These are phyloP conservation scores for Akanthomyces lecanii DNA, from an alignment of 2,329 filamentous ascomycete species.

Conservation along the genomic window DNA sequence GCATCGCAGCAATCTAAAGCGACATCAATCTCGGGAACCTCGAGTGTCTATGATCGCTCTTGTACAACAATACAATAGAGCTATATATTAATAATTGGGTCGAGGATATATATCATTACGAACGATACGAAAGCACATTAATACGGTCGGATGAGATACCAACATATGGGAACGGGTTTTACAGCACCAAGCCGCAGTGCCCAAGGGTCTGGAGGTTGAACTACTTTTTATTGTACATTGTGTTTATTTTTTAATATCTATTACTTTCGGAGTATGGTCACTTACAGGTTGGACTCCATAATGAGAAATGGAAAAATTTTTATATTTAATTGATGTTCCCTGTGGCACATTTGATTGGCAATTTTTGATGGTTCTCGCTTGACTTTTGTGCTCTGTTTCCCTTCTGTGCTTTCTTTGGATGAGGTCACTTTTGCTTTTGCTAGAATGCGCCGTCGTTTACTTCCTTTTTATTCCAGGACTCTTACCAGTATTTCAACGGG, in stretches of 20 bases:
- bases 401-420: slow-evolving; percentile 6
- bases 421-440: neutral
- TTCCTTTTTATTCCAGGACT: slow-evolving; percentile 14
- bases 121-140: slow-evolving; percentile 18
- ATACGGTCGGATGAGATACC: slow-evolving; percentile 10
- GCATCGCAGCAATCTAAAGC: slow-evolving; percentile 52
- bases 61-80: slow-evolving; percentile 15
- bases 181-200: slow-evolving; percentile 16
- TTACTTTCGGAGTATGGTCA: neutral
- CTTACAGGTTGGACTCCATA: neutral
- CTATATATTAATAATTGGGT: slow-evolving; percentile 20
- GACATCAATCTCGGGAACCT: neutral
- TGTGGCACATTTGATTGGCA: neutral
- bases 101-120: slow-evolving; percentile 26
- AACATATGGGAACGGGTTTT: slow-evolving; percentile 10
- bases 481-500: neutral
- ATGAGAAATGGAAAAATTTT: neutral
- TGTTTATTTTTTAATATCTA: slow-evolving; percentile 4
- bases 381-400: neutral
- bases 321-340: slow-evolving; percentile 5
- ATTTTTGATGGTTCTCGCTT: neutral
- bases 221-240: neutral
- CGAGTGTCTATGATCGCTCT: slow-evolving; percentile 10
- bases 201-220: slow-evolving; percentile 8
- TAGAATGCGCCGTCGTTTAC: neutral